phyloP scores from a whole-genome alignment of 768 basidiomycete species.

The Leccinum longicurvipes region DNA sequence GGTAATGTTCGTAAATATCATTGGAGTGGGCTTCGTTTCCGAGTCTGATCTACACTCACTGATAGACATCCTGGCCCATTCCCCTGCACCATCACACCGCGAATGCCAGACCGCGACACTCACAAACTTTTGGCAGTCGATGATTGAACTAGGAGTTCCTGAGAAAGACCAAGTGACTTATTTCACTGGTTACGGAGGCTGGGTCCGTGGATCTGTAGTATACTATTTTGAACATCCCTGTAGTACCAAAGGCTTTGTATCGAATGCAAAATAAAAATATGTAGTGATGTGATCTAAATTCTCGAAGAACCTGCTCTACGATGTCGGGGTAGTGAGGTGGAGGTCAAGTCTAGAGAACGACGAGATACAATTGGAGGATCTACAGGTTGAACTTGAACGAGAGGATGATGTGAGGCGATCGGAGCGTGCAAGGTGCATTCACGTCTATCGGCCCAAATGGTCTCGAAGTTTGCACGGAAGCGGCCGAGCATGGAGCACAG shows the following conservation, averaged over 20 bases:
- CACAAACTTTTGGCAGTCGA: background rate
- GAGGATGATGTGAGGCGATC: background rate
- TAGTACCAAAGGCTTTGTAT: background rate
- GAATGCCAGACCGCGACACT: background rate
- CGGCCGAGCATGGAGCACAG: constrained; percentile 16
- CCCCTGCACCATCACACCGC: constrained; percentile 11
- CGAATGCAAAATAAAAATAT: background rate
- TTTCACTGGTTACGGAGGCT: background rate
- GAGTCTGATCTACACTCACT: background rate
- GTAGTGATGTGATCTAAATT: constrained; percentile 7
- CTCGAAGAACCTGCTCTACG: constrained; percentile 20
- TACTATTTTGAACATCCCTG: background rate
- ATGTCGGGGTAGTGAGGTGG: constrained; percentile 8
- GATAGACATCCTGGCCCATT: constrained; percentile 11
- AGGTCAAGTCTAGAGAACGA: constrained; percentile 7
- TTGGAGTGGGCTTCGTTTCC: too few relatives aligned
- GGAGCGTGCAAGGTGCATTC: constrained; percentile 3
- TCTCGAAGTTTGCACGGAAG: constrained; percentile 18
- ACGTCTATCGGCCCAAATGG: constrained; percentile 18
- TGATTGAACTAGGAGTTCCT: background rate
- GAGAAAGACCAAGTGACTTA: background rate
- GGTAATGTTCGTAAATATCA: constrained; percentile 6
- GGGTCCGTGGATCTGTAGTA: background rate
- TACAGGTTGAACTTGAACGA: background rate
- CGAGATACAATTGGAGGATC: constrained; percentile 2